Base-by-base conservation (phyloP, 257 asterid genomes). In the Petunia axillaris region DNA sequence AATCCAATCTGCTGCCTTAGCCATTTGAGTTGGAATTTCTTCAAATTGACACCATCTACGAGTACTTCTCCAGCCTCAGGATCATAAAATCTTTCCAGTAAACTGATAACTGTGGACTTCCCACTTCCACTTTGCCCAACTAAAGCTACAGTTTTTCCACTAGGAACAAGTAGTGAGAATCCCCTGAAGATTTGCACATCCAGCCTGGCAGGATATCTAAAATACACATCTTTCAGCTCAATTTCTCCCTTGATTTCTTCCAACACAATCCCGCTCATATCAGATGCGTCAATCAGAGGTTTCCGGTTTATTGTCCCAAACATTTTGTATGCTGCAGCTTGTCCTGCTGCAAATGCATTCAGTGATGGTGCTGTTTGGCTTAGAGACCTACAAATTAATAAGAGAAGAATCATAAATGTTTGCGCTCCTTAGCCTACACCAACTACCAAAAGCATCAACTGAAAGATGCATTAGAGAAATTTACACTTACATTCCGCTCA, bases 101-200 rank as follows among this genome's bases (percentile, higher is more conserved):
- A 65, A 75, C 43, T 83, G 14, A 85, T 83, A 59, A 78, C 15
- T 41, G 88, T 81, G 36, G 88, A 85, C 64, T 85, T 85, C 11
- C 88, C 86, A 14, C 86, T 76, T 54, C 88, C 88, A 43, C 86
- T 85, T 13, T 81, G 55, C 25, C 88, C 86, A 8, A 85, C 86
- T 53, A 85, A 58, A 74, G 88, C 86, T 40, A 65, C 67, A 48
- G 46, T 73, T 16, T 39, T 78, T 15, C 86, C 86, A 65, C 83
- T 74, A 11, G 85, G 85, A 67, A 85, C 50, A 7, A 64, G 80
- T 41, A 85, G 67, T 1, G 88, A 85, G 6, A 85, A 38, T 35
- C 88, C 88, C 37, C 83, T 67, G 11, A 85, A 78, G n/a, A 85
- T 80, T 78, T 83, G 64, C 63, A 77, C 85, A 73, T 64, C 71